Evolutionary conservation across 768 basidiomycete genomes (phyloP), one percentile per base, ranked within the genome.

Genomic region (Serendipita sp.): DNA sequence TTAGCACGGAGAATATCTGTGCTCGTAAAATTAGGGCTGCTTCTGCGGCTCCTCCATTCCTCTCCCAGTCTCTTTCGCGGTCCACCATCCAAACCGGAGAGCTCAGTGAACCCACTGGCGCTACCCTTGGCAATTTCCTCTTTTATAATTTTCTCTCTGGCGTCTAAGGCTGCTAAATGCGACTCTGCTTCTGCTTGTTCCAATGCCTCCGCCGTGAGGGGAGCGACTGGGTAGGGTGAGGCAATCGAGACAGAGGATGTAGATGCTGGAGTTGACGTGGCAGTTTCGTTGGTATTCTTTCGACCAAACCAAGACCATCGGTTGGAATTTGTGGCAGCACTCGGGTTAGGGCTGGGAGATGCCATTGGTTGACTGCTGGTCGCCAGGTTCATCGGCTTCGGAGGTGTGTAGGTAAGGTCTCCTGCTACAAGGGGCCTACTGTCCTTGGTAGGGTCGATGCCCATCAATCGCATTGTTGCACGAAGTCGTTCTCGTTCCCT

Each of bases 381-480:
- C 11, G 37, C 34, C n/a, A 16, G n/a, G 40, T 40, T 40, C 40
- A 40, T 52, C 5, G 48, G 48, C n/a, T 10, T 52, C 31, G 5
- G 31, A 2, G 79, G 77, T 15, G 76, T 73, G 16, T 76, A 31
- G 5, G 48, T 50, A 31, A 5, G n/a, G 18, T 50, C 48, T 6
- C 6, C 8, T 5, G 64, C 44, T 58, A n/a, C 43, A 37, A 77
- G 71, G n/a, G 80, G 73, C 13, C 80, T 5, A 5, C 75, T 60
- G 77, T 70, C n/a, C 76, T 71, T 34, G 85, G 83, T 72, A 87
- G 76, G 29, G 55, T 82, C 84, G 66, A 95, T 90, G 3, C 95
- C 95, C 86, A 94, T 91, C 33, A 95, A 76, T 72, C 91, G 90
- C 88, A 98, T 88, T 31, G 91, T 91, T 15, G 91, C 91, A 67